phyloP scores from a whole-genome alignment of 306 rosid genomes.

The cucumber (Cucumis sativus) region DNA sequence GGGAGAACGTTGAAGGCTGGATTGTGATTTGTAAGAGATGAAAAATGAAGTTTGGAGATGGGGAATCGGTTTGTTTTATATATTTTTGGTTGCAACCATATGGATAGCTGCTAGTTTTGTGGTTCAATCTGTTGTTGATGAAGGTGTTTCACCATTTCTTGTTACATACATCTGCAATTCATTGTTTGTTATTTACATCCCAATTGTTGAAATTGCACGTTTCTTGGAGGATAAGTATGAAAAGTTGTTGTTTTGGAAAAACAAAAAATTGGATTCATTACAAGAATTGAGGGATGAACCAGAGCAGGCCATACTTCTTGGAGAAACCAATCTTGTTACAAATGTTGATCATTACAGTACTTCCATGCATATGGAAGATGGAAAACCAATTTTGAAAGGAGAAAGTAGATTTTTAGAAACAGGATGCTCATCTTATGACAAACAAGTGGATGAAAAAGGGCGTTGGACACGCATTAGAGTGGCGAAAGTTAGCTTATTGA shows the following conservation, averaged over 20 bases:
- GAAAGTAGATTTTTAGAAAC: constrained; percentile 9
- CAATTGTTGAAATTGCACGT: constrained; percentile 65
- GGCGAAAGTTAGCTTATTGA: constrained; percentile 82
- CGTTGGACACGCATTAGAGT: constrained; percentile 78
- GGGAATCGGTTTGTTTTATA: constrained; percentile 63
- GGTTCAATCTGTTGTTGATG: constrained; percentile 93
- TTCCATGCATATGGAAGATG: constrained; percentile 27
- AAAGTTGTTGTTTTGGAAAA: constrained; percentile 43
- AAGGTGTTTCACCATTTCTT: constrained; percentile 81
- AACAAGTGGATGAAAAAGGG: constrained; percentile 57
- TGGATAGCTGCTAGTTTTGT: constrained; percentile 99
- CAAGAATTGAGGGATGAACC: constrained; percentile 39
- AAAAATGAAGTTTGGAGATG: constrained; percentile 59
- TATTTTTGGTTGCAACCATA: constrained; percentile 70
- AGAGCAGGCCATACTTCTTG: constrained; percentile 60
- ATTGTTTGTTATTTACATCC: constrained; percentile 73
- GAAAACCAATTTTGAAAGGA: constrained; percentile 11
- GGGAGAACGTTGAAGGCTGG: neutral
- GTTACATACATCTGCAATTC: constrained; percentile 91
- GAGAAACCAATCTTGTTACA: constrained; percentile 14
- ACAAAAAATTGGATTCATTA: constrained; percentile 15
- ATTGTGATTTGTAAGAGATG: constrained; percentile 15
- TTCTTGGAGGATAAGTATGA: constrained; percentile 55
- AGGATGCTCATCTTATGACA: constrained; percentile 6
- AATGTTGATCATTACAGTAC: constrained; percentile 7